Evolutionary conservation across 768 basidiomycete species (phyloP).

Genomic region (Termitomyces sp.): DNA sequence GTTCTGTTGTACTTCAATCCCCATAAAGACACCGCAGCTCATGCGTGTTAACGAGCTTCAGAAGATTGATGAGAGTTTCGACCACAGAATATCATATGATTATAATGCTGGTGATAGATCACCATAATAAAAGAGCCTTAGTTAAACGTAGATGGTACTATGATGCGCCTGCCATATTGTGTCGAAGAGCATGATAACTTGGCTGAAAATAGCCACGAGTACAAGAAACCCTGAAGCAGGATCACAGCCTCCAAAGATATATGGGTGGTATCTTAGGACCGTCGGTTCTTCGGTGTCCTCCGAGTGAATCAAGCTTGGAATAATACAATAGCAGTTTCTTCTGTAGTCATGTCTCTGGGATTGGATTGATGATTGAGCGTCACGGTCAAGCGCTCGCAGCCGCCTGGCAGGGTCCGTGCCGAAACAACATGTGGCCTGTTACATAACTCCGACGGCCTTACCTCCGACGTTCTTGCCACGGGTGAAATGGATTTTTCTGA

Average conservation of each 20-base stretch:
- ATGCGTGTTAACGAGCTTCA: background rate
- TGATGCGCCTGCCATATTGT: background rate
- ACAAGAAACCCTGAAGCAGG: background rate
- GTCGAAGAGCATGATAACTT: background rate
- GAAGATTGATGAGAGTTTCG: background rate
- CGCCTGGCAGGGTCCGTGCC: background rate
- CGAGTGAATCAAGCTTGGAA: background rate
- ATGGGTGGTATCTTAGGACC: background rate
- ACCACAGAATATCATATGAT: background rate
- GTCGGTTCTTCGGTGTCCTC: background rate
- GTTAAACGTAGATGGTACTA: background rate
- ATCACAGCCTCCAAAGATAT: background rate
- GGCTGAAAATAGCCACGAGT: background rate
- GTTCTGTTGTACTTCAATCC: background rate
- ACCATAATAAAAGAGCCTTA: background rate
- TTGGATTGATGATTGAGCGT: no score
- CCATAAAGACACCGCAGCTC: background rate
- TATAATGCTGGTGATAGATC: background rate
- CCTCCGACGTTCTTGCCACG: slow-evolving; percentile 18
- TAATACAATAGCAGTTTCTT: background rate
- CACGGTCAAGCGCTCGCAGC: no score
- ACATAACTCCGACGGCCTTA: slow-evolving; percentile 11
- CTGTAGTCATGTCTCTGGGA: background rate
- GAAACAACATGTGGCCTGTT: slow-evolving; percentile 4
- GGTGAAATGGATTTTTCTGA: slow-evolving; percentile 23